These are phyloP conservation scores for Tetrahymena borealis DNA, from an alignment of 73 alveolate species.

Conservation along the genomic window DNA sequence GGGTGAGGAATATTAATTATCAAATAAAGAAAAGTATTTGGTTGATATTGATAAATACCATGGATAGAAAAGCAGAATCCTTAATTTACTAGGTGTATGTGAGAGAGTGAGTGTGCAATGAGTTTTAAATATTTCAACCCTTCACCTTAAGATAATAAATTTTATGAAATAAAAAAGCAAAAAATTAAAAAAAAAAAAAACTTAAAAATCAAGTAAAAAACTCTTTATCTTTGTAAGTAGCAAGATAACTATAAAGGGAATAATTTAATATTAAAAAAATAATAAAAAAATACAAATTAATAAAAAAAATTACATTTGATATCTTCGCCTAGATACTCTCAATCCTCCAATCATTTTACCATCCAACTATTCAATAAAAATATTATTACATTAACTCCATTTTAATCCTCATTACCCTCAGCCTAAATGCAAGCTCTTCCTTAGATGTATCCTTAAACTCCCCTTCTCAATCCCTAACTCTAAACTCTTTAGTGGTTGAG, in stretches of 20 bases:
- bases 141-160: neutral
- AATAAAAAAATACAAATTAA: neutral
- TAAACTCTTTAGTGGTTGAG: neutral
- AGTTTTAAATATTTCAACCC: neutral
- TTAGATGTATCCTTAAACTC: neutral
- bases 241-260: neutral
- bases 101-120: neutral
- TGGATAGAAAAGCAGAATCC: too few species aligned
- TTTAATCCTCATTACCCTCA: neutral
- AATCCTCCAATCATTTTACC: neutral
- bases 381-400: neutral
- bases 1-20: neutral
- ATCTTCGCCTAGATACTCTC: neutral
- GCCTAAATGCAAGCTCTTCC: neutral
- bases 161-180: neutral
- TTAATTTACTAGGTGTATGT: too few species aligned
- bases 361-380: neutral
- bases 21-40: neutral
- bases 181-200: neutral
- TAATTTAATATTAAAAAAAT: neutral
- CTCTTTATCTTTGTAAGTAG: neutral
- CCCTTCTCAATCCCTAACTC: neutral
- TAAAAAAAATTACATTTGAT: neutral
- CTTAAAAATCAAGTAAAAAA: neutral
- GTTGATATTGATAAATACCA: neutral